Conservation (phyloP, 2,329 filamentous ascomycete species). For the Cladobotryum protrusum region DNA sequence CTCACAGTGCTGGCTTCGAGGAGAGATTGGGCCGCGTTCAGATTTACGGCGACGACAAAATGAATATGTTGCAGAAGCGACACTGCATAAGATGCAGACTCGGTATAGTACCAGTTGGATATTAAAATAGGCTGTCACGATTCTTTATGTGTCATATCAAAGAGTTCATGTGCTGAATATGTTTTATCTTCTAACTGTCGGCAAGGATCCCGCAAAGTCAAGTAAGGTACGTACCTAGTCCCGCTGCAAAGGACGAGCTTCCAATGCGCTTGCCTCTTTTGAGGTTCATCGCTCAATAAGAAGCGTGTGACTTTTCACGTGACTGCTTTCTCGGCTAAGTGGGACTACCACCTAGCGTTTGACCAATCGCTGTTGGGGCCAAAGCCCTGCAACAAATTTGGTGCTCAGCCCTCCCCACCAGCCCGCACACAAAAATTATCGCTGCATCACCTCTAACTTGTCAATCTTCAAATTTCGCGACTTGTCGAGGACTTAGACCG, state of each 20-base stretch:
- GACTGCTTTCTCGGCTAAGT: slow-evolving; percentile 7
- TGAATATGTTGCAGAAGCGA: not conserved
- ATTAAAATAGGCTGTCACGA: not conserved
- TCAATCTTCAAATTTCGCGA: slow-evolving; percentile 36
- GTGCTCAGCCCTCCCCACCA: slow-evolving; percentile 33
- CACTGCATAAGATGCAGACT: no score
- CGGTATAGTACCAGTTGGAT: not conserved
- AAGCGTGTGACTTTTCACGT: slow-evolving; percentile 17
- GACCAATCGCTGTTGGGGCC: slow-evolving; percentile 30
- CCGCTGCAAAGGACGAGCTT: not conserved
- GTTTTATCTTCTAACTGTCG: not conserved
- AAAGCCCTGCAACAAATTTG: slow-evolving; percentile 31
- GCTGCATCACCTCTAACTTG: slow-evolving; percentile 32
- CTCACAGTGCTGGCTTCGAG: not conserved
- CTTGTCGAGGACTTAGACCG: slow-evolving; percentile 40
- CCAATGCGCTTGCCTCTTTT: no score
- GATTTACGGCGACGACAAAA: not conserved
- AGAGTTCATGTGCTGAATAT: not conserved
- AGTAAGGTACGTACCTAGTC: slow-evolving; percentile 11
- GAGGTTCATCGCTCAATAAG: not conserved
- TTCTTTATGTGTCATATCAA: not conserved
- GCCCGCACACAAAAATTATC: slow-evolving; percentile 38
- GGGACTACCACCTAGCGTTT: slow-evolving; percentile 7
- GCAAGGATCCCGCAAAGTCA: not conserved
- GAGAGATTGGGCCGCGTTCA: not conserved